These are phyloP conservation scores for Pythium sukuiense DNA, from an alignment of 352 stramenopile genomes.

Conservation along the genomic window DNA sequence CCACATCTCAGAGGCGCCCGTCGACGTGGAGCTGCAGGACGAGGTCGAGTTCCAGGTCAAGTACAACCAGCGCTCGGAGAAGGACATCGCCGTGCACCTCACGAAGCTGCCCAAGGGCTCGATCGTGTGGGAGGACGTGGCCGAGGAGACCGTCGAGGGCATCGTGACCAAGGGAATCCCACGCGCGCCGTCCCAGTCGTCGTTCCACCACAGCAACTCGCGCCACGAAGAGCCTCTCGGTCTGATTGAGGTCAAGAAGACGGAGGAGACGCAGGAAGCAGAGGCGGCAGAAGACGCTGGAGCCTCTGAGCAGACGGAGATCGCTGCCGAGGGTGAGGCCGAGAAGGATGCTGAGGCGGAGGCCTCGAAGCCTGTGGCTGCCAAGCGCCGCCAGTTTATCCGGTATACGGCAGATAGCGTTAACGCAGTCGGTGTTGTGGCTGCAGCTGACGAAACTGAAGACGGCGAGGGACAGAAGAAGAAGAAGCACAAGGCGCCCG, in stretches of 20 bases:
- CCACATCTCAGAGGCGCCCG: conserved; percentile 74
- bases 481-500: conserved; percentile 19
- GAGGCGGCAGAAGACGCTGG: conserved; percentile 17
- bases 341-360: neutral
- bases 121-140: conserved; percentile 71
- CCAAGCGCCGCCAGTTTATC: conserved; percentile 34
- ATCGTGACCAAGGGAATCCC: conserved; percentile 70
- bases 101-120: conserved; percentile 65
- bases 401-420: conserved; percentile 65
- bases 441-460: conserved; percentile 5
- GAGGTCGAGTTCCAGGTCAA: conserved; percentile 78
- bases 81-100: conserved; percentile 73
- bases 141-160: conserved; percentile 54
- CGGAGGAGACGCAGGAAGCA: neutral
- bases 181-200: conserved; percentile 16
- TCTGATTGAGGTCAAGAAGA: conserved; percentile 40
- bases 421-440: neutral
- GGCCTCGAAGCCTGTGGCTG: conserved; percentile 28
- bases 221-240: conserved; percentile 41
- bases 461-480: conserved; percentile 23
- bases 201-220: conserved; percentile 39
- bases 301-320: neutral
- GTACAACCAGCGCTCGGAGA: conserved; percentile 69
- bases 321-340: conserved; percentile 10
- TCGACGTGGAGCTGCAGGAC: conserved; percentile 67